A percentile compares a stretch with the other conserved stretches of the same genome.
phyloP scores from a whole-genome alignment of 2,329 filamentous ascomycete genomes.

The Monosporascus sp. region DNA sequence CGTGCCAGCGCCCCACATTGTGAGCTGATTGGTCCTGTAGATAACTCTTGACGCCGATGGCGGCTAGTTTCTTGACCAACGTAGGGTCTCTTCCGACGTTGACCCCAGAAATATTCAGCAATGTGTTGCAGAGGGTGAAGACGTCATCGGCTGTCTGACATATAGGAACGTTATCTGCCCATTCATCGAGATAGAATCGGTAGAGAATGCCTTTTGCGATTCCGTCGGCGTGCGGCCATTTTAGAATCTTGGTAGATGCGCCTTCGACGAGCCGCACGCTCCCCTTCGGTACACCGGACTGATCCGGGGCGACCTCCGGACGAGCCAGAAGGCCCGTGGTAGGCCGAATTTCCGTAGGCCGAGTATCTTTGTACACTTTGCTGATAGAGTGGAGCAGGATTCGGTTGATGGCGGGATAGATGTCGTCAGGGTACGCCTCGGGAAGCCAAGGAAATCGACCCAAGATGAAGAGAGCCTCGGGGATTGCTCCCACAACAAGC shows the following conservation, averaged over 20 bases:
- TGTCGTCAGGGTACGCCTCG: constrained; percentile 76
- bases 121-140: constrained; percentile 76
- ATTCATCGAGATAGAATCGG: constrained; percentile 95
- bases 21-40: constrained; percentile 60
- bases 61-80: constrained; percentile 75
- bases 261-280: constrained; percentile 57
- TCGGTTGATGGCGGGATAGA: constrained; percentile 71
- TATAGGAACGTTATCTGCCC: constrained; percentile 86
- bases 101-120: constrained; percentile 80
- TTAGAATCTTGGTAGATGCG: constrained; percentile 60
- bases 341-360: constrained; percentile 26
- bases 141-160: constrained; percentile 90
- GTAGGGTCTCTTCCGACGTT: constrained; percentile 81
- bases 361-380: constrained; percentile 57
- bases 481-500: constrained; percentile 84
- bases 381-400: constrained; percentile 77
- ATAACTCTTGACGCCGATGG: constrained; percentile 76
- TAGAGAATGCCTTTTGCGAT: constrained; percentile 74
- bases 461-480: constrained; percentile 87
- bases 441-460: constrained; percentile 90
- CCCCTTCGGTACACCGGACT: constrained; percentile 64
- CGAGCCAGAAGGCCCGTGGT: constrained; percentile 23
- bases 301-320: constrained; percentile 49
- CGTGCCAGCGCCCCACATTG: constrained; percentile 77
- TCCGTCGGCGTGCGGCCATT: constrained; percentile 84